Evolutionary conservation across 257 asterid species (phyloP).

Genomic region (Cruciata laevipes): DNA sequence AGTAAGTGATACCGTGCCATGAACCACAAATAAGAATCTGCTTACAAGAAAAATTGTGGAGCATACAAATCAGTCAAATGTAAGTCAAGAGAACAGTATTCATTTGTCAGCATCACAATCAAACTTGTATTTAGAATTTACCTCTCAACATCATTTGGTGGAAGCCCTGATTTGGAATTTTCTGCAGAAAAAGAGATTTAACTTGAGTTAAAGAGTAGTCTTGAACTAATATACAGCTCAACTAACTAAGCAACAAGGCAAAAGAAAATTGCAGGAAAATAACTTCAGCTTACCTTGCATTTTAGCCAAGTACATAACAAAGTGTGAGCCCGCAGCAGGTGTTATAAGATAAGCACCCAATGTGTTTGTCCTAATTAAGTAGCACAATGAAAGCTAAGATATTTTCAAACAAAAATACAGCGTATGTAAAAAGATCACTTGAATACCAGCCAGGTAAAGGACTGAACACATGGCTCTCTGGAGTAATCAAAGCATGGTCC

Average conservation of each 20-base stretch:
- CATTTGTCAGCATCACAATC: background rate
- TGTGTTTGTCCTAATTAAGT: slow-evolving; percentile 55
- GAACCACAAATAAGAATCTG: slow-evolving; percentile 78
- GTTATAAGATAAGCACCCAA: slow-evolving; percentile 74
- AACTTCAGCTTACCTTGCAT: slow-evolving; percentile 58
- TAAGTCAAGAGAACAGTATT: background rate
- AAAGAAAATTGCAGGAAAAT: slow-evolving; percentile 6
- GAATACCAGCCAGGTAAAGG: slow-evolving; percentile 77
- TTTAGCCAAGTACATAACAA: slow-evolving; percentile 90
- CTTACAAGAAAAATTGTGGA: slow-evolving; percentile 14
- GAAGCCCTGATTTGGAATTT: slow-evolving; percentile 69
- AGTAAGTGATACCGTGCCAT: slow-evolving; percentile 52
- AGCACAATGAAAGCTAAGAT: slow-evolving; percentile 9
- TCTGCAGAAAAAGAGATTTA: slow-evolving; percentile 33
- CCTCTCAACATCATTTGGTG: slow-evolving; percentile 83
- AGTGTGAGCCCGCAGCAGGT: slow-evolving; percentile 85
- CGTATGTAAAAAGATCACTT: background rate
- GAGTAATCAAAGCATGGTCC: slow-evolving; percentile 91
- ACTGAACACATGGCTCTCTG: slow-evolving; percentile 93
- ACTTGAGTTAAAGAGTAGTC: background rate
- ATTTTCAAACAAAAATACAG: slow-evolving; percentile 9
- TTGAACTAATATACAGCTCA: background rate
- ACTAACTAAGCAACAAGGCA: slow-evolving; percentile 12
- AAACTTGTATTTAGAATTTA: slow-evolving; percentile 19
- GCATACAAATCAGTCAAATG: background rate